Conservation (phyloP, 2,329 filamentous ascomycete genomes). For the Alternaria sp. region DNA sequence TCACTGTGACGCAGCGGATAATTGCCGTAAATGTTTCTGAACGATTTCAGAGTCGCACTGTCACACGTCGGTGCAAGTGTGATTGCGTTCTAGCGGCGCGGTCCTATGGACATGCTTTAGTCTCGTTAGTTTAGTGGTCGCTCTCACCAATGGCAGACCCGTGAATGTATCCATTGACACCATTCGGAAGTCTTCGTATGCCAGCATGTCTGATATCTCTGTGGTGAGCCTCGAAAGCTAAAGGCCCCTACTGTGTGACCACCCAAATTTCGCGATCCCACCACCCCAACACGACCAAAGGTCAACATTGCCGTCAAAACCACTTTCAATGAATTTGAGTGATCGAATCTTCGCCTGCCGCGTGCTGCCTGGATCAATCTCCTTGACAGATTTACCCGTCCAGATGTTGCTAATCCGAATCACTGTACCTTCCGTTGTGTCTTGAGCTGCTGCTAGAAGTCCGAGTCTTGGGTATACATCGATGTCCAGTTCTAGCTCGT, state of each 20-base stretch:
- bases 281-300: slow-evolving; percentile 35
- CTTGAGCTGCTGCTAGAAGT: slow-evolving; percentile 42
- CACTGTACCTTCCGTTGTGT: slow-evolving; percentile 17
- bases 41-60: neutral
- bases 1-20: neutral
- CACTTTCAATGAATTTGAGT: slow-evolving; percentile 39
- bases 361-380: slow-evolving; percentile 14
- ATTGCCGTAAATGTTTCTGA: neutral
- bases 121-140: neutral
- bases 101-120: neutral
- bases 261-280: slow-evolving; percentile 23
- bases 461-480: slow-evolving; percentile 39
- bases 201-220: neutral
- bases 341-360: slow-evolving; percentile 17
- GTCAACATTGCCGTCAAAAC: slow-evolving; percentile 19
- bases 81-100: neutral
- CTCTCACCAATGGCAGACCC: neutral
- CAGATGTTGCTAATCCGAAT: slow-evolving; percentile 42
- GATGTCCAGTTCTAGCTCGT: slow-evolving; percentile 35
- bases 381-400: slow-evolving; percentile 36
- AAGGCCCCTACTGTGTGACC: neutral
- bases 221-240: neutral
- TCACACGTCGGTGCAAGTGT: neutral
- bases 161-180: neutral
- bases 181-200: neutral